Evolutionary conservation across 768 basidiomycete species (phyloP), one percentile per base, ranked within the genome.

Genomic region (Psilocybe cyanescens): DNA sequence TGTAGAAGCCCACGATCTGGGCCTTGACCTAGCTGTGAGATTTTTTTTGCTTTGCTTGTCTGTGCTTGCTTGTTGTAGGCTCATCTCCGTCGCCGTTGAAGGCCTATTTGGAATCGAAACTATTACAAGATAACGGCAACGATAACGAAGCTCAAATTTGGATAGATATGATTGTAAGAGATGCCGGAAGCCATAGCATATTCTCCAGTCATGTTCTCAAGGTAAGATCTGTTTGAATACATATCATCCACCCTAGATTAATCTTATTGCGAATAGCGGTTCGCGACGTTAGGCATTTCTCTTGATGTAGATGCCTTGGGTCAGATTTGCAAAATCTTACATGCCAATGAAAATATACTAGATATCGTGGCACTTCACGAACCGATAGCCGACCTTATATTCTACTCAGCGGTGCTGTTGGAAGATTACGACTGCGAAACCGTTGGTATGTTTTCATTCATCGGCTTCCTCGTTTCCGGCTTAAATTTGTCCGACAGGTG

Each of bases 351-450:
- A 62, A 71, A 73, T 24, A 83, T 84, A 0, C 73, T 94, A 17
- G 91, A 94, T 66, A 82, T 91, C 49, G 65, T 94, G 47, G 83
- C 90, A 7, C 74, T 94, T 28, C 89, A 94, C 70, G 73, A 83
- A 17, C 84, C 80, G 59, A 74, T 92, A n/a, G 79, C 81, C 9
- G 85, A 88, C 57, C 69, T 94, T n/a, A 75, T 92, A 31, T 86
- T 83, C 29, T 80, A 85, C 63, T 84, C 86, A 0, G 72, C 93
- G 47, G 74, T 76, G 14, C 82, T 92, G 60, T 74, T 92, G 46
- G 85, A 90, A 58, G 82, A 86, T 45, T 92, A 90, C 65, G 91
- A 92, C 67, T 92, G 89, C 63, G 91, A 92, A 68, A 88, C 86
- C 19, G 88, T 94, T 33, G 92, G 92, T 90, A 70, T 28, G 88